Evolutionary conservation across 768 basidiomycete species (phyloP).

Genomic region (Mycena vitilis): DNA sequence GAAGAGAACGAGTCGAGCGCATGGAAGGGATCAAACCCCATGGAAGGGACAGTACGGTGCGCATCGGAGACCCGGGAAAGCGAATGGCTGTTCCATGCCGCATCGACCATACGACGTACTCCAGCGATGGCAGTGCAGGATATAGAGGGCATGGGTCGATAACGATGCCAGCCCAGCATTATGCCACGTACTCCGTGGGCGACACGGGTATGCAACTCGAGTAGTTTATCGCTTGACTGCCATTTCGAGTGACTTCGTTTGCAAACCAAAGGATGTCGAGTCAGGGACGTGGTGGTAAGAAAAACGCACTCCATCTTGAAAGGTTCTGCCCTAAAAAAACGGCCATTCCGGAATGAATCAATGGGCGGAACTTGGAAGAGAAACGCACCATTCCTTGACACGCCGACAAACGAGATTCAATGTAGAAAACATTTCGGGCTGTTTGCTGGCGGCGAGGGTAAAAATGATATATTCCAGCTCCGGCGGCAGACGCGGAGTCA

Average conservation of each 20-base stretch:
- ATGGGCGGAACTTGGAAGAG: background rate
- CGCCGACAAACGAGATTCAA: conserved; percentile 12
- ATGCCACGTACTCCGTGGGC: conserved; percentile 14
- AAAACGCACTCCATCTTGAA: conserved; percentile 17
- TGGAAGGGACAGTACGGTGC: conserved; percentile 3
- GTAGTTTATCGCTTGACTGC: background rate
- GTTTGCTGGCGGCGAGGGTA: conserved; percentile 3
- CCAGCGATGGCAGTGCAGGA: conserved; percentile 5
- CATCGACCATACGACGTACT: conserved; percentile 11
- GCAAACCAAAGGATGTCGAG: background rate
- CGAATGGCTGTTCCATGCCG: background rate
- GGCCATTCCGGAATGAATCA: background rate
- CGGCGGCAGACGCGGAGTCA: background rate
- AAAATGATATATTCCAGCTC: background rate
- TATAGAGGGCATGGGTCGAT: background rate
- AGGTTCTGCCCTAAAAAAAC: background rate
- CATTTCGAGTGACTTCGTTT: background rate
- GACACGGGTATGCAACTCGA: background rate
- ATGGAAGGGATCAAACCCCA: background rate
- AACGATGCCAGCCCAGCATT: background rate
- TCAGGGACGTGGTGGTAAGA: conserved; percentile 1
- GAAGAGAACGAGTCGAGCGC: background rate
- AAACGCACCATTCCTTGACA: conserved; percentile 15
- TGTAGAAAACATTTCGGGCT: conserved; percentile 5
- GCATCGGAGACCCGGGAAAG: conserved; percentile 3